These are phyloP conservation scores for Huntiella decipiens DNA, from an alignment of 2,329 filamentous ascomycete genomes.

Conservation along the genomic window DNA sequence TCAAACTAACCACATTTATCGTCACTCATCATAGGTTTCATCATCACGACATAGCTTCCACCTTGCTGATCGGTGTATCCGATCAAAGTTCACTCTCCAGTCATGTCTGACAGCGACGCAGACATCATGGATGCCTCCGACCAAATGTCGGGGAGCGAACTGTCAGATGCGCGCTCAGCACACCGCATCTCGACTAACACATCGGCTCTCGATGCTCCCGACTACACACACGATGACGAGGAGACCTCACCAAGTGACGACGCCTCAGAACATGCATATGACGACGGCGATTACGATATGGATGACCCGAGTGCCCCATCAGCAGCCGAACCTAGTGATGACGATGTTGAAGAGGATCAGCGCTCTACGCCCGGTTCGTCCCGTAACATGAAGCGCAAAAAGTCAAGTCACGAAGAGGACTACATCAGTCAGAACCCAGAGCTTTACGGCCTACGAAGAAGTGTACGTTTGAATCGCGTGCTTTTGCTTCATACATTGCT, in stretches of 20 bases:
- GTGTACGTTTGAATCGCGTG: slow-evolving; percentile 39
- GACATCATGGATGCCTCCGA: slow-evolving; percentile 11
- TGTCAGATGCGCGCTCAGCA: slow-evolving; percentile 50
- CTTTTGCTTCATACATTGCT: slow-evolving; percentile 1
- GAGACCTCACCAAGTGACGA: slow-evolving; percentile 22
- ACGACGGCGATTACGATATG: slow-evolving; percentile 61
- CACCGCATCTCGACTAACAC: slow-evolving; percentile 24
- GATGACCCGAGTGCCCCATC: slow-evolving; percentile 32
- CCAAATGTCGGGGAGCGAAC: slow-evolving; percentile 51
- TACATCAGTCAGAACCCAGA: slow-evolving; percentile 84
- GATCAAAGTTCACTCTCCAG: not conserved
- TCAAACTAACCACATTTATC: not conserved
- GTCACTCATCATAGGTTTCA: too few relatives aligned
- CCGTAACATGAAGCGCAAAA: slow-evolving; percentile 55
- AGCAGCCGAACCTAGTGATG: slow-evolving; percentile 11
- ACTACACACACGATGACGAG: slow-evolving; percentile 21
- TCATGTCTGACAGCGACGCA: slow-evolving; percentile 11
- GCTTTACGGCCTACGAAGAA: slow-evolving; percentile 82
- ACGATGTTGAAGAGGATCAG: slow-evolving; percentile 14
- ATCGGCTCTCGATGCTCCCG: slow-evolving; percentile 20
- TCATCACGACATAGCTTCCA: not conserved
- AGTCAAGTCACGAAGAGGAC: slow-evolving; percentile 51
- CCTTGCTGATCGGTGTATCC: not conserved
- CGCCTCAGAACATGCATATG: slow-evolving; percentile 36
- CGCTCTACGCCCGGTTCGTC: slow-evolving; percentile 46